Conservation (phyloP, 116 monocot species). For the Cymodocea nodosa region DNA sequence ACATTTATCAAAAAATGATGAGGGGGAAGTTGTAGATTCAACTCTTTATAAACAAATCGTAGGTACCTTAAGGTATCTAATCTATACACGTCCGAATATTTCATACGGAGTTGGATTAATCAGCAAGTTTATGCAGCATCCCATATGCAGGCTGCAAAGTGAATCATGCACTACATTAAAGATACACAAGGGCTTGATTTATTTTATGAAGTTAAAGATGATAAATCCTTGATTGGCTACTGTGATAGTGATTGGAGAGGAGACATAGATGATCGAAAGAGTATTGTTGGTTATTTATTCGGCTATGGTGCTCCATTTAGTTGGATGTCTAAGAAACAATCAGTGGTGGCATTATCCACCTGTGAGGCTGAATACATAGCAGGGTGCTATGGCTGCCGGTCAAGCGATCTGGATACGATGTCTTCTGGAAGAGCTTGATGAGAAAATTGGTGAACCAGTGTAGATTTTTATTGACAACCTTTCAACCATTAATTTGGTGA, state of each 20-base stretch:
- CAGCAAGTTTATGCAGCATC: constrained; percentile 6
- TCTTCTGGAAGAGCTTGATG: not conserved
- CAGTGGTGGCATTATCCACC: not conserved
- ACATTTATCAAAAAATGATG: constrained; percentile 7
- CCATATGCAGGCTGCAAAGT: not conserved
- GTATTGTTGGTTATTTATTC: not conserved
- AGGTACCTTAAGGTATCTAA: constrained; percentile 5
- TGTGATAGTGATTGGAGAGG: constrained; percentile 2
- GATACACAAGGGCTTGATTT: not conserved
- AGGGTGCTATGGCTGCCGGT: not conserved
- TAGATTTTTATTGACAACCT: too few relatives aligned
- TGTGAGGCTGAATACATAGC: not conserved
- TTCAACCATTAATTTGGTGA: too few relatives aligned
- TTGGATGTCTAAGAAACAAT: not conserved
- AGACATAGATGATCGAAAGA: not conserved
- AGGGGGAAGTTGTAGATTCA: not conserved
- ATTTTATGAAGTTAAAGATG: not conserved
- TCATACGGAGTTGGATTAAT: not conserved
- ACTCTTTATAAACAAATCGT: constrained; percentile 4
- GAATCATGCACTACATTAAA: not conserved
- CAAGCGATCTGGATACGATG: not conserved
- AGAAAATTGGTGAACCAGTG: too few relatives aligned
- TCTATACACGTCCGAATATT: constrained; percentile 4
- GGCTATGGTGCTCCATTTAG: not conserved
- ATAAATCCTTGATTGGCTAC: not conserved